A percentile compares a stretch with the other conserved stretches of the same genome.
Conservation (phyloP, 208 protist species). For the Trypanosomatidae sp. region DNA sequence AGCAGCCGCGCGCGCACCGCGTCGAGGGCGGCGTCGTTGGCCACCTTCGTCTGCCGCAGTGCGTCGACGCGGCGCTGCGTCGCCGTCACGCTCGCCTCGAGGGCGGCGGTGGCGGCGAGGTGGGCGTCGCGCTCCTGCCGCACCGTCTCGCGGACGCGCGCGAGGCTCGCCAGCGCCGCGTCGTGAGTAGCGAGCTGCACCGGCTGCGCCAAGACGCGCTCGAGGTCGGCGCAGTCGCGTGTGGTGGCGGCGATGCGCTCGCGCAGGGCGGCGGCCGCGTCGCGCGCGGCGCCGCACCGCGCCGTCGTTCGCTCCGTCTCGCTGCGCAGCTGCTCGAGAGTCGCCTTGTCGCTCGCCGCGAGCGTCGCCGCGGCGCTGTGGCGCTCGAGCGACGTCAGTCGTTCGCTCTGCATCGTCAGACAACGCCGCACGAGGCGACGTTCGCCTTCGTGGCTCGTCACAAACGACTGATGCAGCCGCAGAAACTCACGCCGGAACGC, state of each 20-base stretch:
- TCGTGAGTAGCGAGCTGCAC: slow-evolving; percentile 89
- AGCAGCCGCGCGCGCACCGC: slow-evolving; percentile 17
- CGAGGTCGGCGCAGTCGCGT: slow-evolving; percentile 89
- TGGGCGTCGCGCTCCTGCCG: slow-evolving; percentile 70
- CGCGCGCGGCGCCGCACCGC: slow-evolving; percentile 80
- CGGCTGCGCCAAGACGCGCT: slow-evolving; percentile 73
- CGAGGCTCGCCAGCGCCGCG: slow-evolving; percentile 87
- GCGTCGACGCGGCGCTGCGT: slow-evolving; percentile 32
- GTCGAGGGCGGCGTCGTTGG: slow-evolving; percentile 34
- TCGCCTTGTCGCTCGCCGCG: slow-evolving; percentile 90
- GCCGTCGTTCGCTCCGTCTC: slow-evolving; percentile 93
- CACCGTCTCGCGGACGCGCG: slow-evolving; percentile 83
- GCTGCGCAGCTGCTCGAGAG: slow-evolving; percentile 86
- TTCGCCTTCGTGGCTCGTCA: slow-evolving; percentile 96
- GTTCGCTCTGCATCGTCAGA: slow-evolving; percentile 90
- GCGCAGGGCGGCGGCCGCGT: slow-evolving; percentile 90
- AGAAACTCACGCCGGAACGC: slow-evolving; percentile 94
- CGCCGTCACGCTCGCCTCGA: slow-evolving; percentile 30
- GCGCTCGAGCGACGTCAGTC: slow-evolving; percentile 91
- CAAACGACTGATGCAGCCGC: slow-evolving; percentile 92
- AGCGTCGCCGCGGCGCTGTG: slow-evolving; percentile 90
- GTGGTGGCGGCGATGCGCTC: slow-evolving; percentile 92
- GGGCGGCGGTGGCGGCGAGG: slow-evolving; percentile 18
- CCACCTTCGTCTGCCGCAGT: slow-evolving; percentile 21
- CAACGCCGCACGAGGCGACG: slow-evolving; percentile 94